Percentiles rank a stretch among this genome's conserved stretches.
Evolutionary conservation across 2,329 filamentous ascomycete genomes (phyloP).

Genomic region (Aspergillus bombycis): DNA sequence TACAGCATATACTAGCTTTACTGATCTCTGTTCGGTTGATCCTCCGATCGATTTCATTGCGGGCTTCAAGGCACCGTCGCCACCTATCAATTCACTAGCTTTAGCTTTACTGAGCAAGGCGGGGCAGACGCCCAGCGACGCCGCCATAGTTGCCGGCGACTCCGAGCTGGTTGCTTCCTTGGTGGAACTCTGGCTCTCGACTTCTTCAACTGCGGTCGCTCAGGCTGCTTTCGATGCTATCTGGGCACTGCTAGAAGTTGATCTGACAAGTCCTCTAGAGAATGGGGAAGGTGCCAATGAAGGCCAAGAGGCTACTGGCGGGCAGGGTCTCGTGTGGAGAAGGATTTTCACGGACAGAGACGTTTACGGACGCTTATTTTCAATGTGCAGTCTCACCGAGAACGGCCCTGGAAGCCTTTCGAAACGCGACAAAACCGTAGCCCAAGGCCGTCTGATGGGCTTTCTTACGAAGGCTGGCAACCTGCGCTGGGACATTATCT

Average conservation of each 20-base stretch:
- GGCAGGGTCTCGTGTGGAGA: slow-evolving; percentile 63
- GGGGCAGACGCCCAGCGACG: slow-evolving; percentile 53
- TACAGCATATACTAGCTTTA: slow-evolving; percentile 53
- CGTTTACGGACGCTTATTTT: slow-evolving; percentile 61
- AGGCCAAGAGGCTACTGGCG: slow-evolving; percentile 30
- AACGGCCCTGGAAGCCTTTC: slow-evolving; percentile 44
- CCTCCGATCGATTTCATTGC: slow-evolving; percentile 57
- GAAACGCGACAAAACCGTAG: slow-evolving; percentile 59
- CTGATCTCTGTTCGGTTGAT: slow-evolving; percentile 52
- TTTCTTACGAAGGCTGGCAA: slow-evolving; percentile 58
- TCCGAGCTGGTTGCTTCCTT: slow-evolving; percentile 58
- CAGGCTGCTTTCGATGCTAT: slow-evolving; percentile 58
- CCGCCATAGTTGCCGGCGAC: slow-evolving; percentile 61
- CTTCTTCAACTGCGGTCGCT: slow-evolving; percentile 58
- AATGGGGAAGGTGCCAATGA: slow-evolving; percentile 26
- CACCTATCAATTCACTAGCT: slow-evolving; percentile 59
- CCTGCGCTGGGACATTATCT: slow-evolving; percentile 59
- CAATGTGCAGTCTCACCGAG: slow-evolving; percentile 53
- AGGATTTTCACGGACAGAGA: slow-evolving; percentile 63
- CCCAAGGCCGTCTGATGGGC: slow-evolving; percentile 63
- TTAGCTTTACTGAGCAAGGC: slow-evolving; percentile 62
- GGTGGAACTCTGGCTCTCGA: slow-evolving; percentile 62
- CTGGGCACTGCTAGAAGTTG: slow-evolving; percentile 55
- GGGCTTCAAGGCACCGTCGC: slow-evolving; percentile 55
- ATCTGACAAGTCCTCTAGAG: slow-evolving; percentile 42